Base-by-base conservation (phyloP, 306 rosid species). In the Trifolium subterraneum region DNA sequence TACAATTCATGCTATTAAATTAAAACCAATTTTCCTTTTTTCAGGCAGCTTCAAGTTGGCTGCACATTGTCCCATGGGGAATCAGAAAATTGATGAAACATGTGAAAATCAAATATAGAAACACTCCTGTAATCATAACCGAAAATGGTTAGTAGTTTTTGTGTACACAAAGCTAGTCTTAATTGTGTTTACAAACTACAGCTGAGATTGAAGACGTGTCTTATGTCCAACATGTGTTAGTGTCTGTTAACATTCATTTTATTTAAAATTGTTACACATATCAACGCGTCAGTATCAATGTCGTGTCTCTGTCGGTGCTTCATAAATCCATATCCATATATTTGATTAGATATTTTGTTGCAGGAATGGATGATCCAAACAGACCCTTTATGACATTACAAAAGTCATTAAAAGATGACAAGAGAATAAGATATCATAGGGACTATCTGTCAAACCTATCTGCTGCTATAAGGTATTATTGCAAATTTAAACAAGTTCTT, bases 11-110 rank as follows among this genome's bases (percentile, higher is more conserved):
- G 70, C 35, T 29, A 20, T 54, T 22, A 60, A 68, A 65, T n/a
- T 52, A 48, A 25, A 7, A 35, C 25, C 12, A 16, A 12, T 23
- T 79, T 16, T 63, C 59, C 19, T 64, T 75, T 75, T 78, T 79
- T 81, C 78, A 93, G 97, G 97, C 94, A 59, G 94, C 96, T 71
- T 93, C 97, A 56, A 58, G 78, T 64, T 93, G 98, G 98, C 33
- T 93, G 22, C 93, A 72, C 72, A 90, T 93, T 67, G 98, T 93
- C 4, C 97, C 98, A 48, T 93, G 98, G 98, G 98, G 98, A 9
- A 88, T 93, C 73, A 66, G 91, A 59, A 90, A 88, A 80, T 79
- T 89, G 84, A 86, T 87, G 67, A 82, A 64, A 45, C 77, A 90
- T 80, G 85, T 90, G 75, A 93, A 88, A 71, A 79, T 65, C 9